Conservation (phyloP, 225 moss, liverwort and hornwort species). For the Ulota crispa region DNA sequence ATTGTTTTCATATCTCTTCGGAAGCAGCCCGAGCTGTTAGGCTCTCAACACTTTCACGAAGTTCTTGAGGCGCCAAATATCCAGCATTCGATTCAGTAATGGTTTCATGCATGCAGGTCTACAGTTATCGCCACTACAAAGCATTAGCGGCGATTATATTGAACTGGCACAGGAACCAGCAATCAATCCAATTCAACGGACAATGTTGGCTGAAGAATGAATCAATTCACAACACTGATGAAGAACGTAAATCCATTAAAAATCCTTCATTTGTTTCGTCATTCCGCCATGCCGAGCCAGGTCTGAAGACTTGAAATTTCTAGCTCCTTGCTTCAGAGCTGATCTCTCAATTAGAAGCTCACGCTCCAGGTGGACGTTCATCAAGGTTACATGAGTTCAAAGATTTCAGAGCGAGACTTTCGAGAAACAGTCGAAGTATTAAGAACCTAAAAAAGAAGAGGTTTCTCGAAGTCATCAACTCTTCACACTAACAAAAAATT, state of each 20-base stretch:
- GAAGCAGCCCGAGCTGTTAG: background rate
- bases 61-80: background rate
- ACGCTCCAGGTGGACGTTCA: background rate
- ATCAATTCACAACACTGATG: background rate
- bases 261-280: background rate
- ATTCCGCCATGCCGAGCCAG: background rate
- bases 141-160: background rate
- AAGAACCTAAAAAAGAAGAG: background rate
- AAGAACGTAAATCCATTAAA: background rate
- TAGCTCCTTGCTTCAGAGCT: background rate
- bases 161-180: background rate
- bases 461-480: background rate
- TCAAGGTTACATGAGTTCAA: background rate
- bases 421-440: too few species aligned
- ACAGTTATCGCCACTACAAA: background rate
- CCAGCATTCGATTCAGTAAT: background rate
- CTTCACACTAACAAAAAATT: background rate
- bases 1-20: conserved; percentile 6
- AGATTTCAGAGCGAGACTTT: background rate
- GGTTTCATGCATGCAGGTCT: background rate
- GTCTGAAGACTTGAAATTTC: background rate
- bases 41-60: background rate
- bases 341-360: background rate
- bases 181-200: background rate
- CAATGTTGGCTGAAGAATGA: background rate